Evolutionary conservation across 805 yeast genomes (phyloP), one percentile per base, ranked within the genome.

Genomic region (Groenewaldozyma salmanticensis): DNA sequence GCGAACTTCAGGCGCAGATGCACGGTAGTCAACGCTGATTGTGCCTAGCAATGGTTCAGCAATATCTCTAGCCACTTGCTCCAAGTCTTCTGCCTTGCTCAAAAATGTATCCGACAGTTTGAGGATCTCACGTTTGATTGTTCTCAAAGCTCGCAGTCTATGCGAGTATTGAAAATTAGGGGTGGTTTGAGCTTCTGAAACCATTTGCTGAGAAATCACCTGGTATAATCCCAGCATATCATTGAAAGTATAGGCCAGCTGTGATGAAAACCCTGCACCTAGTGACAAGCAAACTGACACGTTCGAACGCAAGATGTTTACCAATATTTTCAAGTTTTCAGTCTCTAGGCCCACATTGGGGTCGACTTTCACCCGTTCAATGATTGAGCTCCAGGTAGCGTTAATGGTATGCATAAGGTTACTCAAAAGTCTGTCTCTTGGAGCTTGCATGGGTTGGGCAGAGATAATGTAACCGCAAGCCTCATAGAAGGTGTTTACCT

Each of bases 401-500:
- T 92, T 92, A 33, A 98, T 98, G 47, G 88, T 65, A 37, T 74
- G 72, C 98, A 92, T 92, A 53, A 92, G 70, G 41, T 85, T 88
- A 39, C 70, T 60, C 40, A 87, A 70, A 41, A 88, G 68, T 45
- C 79, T 74, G 45, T 83, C 86, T 61, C 92, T 79, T 31, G 74
- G 71, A 9, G 73, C 75, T 47, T 71, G 68, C 35, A 79, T 72
- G 31, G 80, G 75, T 61, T 90, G 96, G 9, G 96, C 95, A 40
- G 88, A 76, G 29, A 92, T 75, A 42, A 92, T 90, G 45, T 82
- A 77, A 52, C 96, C 96, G 68, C 97, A 90, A 1, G 98, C 97
- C 65, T 84, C 95, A 61, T 92, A 92, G 59, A 92, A 92, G 1
- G 96, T 87, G 61, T 92, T 98, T 21, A 92, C 94, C 63, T 92